Percentiles rank a stretch among this genome's conserved stretches.
Evolutionary conservation across 106 monocot species (phyloP).

Genomic region (Allium cepa): DNA sequence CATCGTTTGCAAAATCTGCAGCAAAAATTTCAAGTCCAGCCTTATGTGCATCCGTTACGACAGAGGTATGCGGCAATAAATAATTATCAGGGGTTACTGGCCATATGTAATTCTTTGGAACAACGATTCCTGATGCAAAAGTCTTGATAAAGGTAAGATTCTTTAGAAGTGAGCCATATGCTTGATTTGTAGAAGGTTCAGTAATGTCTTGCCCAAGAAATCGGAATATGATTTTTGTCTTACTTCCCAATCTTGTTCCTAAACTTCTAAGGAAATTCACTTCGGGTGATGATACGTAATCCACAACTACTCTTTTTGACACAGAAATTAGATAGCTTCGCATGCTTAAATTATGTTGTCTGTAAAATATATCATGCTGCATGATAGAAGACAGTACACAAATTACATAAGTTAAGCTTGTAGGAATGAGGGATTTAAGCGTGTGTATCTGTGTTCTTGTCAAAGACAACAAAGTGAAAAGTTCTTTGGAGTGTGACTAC

Average conservation of each 20-base stretch:
- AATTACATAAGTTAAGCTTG: slow-evolving; percentile 1
- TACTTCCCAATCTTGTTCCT: slow-evolving; percentile 19
- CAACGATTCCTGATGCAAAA: slow-evolving; percentile 75
- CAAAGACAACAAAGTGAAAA: neutral
- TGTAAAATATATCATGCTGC: slow-evolving; percentile 84
- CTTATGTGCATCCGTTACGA: slow-evolving; percentile 72
- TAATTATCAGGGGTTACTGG: slow-evolving; percentile 42
- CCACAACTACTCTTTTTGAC: slow-evolving; percentile 23
- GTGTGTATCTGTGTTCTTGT: neutral
- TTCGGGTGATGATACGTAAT: slow-evolving; percentile 82
- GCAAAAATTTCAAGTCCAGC: slow-evolving; percentile 71
- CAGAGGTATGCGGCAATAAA: slow-evolving; percentile 31
- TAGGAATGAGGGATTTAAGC: neutral
- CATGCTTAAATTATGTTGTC: slow-evolving; percentile 76
- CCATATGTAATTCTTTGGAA: slow-evolving; percentile 80
- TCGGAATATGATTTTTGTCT: slow-evolving; percentile 63
- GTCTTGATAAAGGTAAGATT: slow-evolving; percentile 76
- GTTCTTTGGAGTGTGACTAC: neutral
- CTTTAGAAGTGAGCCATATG: slow-evolving; percentile 54
- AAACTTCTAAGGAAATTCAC: slow-evolving; percentile 48
- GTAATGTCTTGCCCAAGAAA: slow-evolving; percentile 33
- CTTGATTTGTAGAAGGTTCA: slow-evolving; percentile 62
- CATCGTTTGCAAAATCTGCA: slow-evolving; percentile 68
- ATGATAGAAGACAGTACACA: neutral
- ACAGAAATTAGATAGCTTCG: slow-evolving; percentile 40